phyloP scores from a whole-genome alignment of 2,329 filamentous ascomycete genomes.

The Alternaria solani region DNA sequence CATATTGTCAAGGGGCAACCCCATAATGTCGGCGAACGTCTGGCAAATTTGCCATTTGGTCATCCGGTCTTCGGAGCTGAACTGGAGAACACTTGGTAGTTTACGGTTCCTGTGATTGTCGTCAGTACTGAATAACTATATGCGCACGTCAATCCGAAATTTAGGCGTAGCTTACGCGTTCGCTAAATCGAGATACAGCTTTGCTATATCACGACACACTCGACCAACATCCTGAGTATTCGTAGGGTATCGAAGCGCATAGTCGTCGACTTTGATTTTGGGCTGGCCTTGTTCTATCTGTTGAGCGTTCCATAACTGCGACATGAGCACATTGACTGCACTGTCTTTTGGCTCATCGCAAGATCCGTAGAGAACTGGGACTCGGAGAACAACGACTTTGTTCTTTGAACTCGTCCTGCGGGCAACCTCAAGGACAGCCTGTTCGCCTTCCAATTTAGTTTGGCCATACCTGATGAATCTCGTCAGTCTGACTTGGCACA shows the following conservation, averaged over 20 bases:
- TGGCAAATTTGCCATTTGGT: constrained; percentile 92
- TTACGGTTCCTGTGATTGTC: constrained; percentile 41
- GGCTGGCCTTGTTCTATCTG: constrained; percentile 58
- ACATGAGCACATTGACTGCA: constrained; percentile 82
- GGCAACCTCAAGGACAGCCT: constrained; percentile 72
- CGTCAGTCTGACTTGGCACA: constrained; percentile 3
- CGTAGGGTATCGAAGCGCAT: constrained; percentile 83
- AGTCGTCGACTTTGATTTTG: constrained; percentile 80
- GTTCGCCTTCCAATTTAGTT: constrained; percentile 75
- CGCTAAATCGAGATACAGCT: constrained; percentile 63
- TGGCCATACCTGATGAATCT: constrained; percentile 64
- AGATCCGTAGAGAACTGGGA: constrained; percentile 86
- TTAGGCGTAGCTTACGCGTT: constrained; percentile 34
- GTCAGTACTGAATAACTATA: not conserved
- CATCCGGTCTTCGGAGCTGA: constrained; percentile 83
- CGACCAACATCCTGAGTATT: constrained; percentile 87
- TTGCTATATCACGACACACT: constrained; percentile 77
- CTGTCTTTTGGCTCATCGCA: constrained; percentile 73
- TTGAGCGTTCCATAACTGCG: constrained; percentile 77
- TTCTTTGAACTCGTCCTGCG: constrained; percentile 23
- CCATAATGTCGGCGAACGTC: constrained; percentile 80
- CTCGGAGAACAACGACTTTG: constrained; percentile 70
- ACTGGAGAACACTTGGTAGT: constrained; percentile 79
- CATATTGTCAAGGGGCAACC: constrained; percentile 73
- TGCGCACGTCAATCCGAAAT: not conserved